Evolutionary conservation across 257 asterid genomes (phyloP).

Genomic region (Coffea eugenioides): DNA sequence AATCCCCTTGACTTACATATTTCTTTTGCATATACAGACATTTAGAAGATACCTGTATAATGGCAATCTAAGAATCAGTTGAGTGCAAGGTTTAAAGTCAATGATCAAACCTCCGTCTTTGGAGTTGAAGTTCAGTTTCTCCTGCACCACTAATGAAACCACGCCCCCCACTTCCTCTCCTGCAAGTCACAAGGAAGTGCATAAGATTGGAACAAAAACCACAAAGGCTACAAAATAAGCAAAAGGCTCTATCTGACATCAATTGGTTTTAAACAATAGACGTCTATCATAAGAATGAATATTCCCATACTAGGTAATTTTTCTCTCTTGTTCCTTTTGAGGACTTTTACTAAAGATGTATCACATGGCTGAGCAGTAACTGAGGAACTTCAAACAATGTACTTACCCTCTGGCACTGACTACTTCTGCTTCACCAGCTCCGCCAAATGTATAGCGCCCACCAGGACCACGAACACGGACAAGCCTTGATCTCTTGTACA

Average conservation of each 20-base stretch:
- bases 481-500: slow-evolving; percentile 92
- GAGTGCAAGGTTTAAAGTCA: slow-evolving; percentile 8
- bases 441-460: slow-evolving; percentile 85
- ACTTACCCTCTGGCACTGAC: slow-evolving; percentile 98
- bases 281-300: background rate
- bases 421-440: slow-evolving; percentile 81
- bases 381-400: slow-evolving; percentile 11
- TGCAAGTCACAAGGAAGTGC: slow-evolving; percentile 37
- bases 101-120: slow-evolving; percentile 68
- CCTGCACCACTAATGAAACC: slow-evolving; percentile 99
- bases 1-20: background rate
- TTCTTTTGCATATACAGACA: background rate
- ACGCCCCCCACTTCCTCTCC: slow-evolving; percentile 99
- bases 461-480: slow-evolving; percentile 83
- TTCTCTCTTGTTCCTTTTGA: background rate
- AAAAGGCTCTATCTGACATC: background rate
- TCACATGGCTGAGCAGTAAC: background rate
- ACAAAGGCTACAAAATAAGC: background rate
- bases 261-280: background rate
- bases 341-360: background rate
- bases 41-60: background rate
- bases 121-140: slow-evolving; percentile 99
- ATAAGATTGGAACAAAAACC: slow-evolving; percentile 22
- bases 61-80: background rate
- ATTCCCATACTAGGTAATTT: background rate